Conservation (phyloP, 768 basidiomycete genomes). For the Lactarius evosmus region DNA sequence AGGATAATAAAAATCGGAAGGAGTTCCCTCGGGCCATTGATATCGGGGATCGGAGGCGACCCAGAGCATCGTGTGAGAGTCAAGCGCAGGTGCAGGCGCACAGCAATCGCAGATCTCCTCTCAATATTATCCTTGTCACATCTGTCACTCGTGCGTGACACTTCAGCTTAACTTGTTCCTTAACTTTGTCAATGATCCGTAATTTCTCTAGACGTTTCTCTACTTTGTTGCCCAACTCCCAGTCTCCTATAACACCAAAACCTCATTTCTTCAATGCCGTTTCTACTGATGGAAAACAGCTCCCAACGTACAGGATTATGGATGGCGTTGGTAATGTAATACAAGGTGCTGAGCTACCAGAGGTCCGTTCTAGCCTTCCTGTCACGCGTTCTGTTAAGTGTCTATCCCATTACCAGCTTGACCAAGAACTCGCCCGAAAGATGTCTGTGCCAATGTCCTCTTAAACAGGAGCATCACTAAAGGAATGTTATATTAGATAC, state of each 20-base stretch:
- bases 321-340: slow-evolving; percentile 75
- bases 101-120: no score
- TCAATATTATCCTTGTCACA: not conserved
- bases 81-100: no score
- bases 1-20: not conserved
- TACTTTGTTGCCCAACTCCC: slow-evolving; percentile 40
- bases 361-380: slow-evolving; percentile 44
- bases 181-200: slow-evolving; percentile 25
- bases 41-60: no score
- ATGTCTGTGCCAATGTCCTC: slow-evolving; percentile 42
- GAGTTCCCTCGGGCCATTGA: not conserved
- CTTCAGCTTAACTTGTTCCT: slow-evolving; percentile 22
- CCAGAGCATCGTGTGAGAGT: slow-evolving; percentile 1
- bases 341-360: slow-evolving; percentile 70
- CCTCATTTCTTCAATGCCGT: slow-evolving; percentile 82
- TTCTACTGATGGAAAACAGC: slow-evolving; percentile 53
- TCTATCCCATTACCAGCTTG: slow-evolving; percentile 46
- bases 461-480: slow-evolving; percentile 2
- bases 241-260: slow-evolving; percentile 63
- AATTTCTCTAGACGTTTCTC: slow-evolving; percentile 7
- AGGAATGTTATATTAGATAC: slow-evolving; percentile 44
- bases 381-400: not conserved
- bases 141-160: not conserved
- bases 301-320: slow-evolving; percentile 84
- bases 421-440: slow-evolving; percentile 60